Base-by-base conservation (phyloP, 1,284 basidiomycete species). In the Meira nashicola region DNA sequence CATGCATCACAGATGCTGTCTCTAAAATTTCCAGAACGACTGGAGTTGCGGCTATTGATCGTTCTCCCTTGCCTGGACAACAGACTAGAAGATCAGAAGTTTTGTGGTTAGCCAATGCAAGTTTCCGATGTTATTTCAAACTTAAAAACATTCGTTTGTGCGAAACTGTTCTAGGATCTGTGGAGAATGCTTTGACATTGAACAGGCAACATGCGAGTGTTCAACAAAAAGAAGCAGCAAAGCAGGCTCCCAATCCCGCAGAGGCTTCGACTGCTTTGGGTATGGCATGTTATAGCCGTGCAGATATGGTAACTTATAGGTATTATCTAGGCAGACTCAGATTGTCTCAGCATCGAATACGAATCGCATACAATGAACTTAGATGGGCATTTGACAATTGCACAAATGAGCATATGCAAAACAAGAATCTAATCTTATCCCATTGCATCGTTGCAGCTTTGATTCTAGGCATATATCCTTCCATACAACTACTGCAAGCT, bases 81-180 rank as follows among this genome's bases (percentile, higher is more conserved):
- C 64, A 73, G 15, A 77, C 76, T 7, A 77, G 75, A 50, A 66
- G 76, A 12, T 62, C 64, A 5, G 73, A 73, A 12, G 74, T 70
- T 1, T 63, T 78, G 25, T 70, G 68, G 65, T 65, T 77, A 11
- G 74, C 73, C 41, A 77, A 77, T 41, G 62, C 66, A 37, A 76
- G 74, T 54, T 76, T 78, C 63, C 68, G 71, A 23, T 73, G 73
- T 10, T 78, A 78, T 63, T 77, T 78, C 58, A 67, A 69, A 39
- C 54, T 63, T 60, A 77, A 79, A 57, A 81, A 81, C 55, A 76
- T 80, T 37, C 73, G 80, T 1, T 63, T 81, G 1, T 80, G 80
- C 64, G 79, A 80, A 58, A 81, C 80, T 0, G 79, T 81, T n/a
- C 60, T 81, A 14, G 79, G 77, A 23, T 79, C 78, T 48, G 78